Evolutionary conservation across 2,329 filamentous ascomycete species (phyloP), one percentile per base, ranked within the genome.

Genomic region (Hymenotorrendiella dingleyae): DNA sequence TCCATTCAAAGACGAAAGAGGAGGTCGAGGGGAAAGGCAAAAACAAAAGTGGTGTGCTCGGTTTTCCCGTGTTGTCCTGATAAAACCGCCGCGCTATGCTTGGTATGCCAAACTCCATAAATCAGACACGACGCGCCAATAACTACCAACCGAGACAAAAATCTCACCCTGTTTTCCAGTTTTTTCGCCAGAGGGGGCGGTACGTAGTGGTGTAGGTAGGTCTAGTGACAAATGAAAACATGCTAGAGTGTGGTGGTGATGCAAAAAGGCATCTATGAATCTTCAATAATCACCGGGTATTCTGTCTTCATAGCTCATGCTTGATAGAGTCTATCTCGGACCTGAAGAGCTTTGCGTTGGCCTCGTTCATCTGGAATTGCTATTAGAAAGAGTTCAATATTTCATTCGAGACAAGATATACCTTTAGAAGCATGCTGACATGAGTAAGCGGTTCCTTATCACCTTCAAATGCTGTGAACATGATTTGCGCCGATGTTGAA

Each of bases 391-490:
- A 14, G 22, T 4, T 16, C 3, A 23, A 22, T 14, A 32, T 7
- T 7, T 21, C 8, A 6, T 32, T 11, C 6, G 9, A 21, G 35
- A 29, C 40, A 29, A 21, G 14, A 62, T 68, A 50, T 64, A 80
- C 79, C 70, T 77, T 80, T 50, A 82, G 70, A 46, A 80, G 76
- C 45, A 82, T 70, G 54, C 69, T 78, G 39, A 78, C 69, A n/a
- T n/a, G n/a, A 10, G 77, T 73, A 53, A 71, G 74, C 1, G 67
- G 67, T 28, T 74, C 69, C 2, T 66, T 65, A 14, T 71, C 75
- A 17, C 71, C 76, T 54, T 81, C 77, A 46, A 82, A 75, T 8
- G 78, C 78, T 1, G 76, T 82, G 54, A 83, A 82, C 27, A 81
- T 58, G 75, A 63, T 87, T 87, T 48, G 84, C 23, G 55, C 51